These are phyloP conservation scores for Domatiomyces globalis DNA, from an alignment of 2,329 filamentous ascomycete species.

Conservation along the genomic window DNA sequence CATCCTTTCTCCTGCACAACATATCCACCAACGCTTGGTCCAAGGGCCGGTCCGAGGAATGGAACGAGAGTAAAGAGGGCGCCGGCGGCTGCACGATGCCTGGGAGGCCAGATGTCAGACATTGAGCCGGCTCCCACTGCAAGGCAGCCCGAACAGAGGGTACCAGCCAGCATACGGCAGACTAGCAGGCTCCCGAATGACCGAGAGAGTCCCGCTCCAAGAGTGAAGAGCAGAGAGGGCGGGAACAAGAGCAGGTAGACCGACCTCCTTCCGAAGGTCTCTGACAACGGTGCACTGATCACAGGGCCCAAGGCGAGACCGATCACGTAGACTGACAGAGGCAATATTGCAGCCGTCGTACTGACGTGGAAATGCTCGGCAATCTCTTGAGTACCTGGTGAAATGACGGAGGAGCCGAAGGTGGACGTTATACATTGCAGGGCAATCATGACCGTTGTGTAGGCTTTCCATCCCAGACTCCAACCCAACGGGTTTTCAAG, in stretches of 20 bases:
- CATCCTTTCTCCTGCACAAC: conserved; percentile 50
- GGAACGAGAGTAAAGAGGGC: conserved; percentile 44
- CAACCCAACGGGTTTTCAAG: conserved; percentile 49
- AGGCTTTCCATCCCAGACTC: conserved; percentile 32
- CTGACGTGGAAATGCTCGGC: conserved; percentile 27
- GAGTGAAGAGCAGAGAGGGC: conserved; percentile 41
- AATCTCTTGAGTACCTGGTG: conserved; percentile 39
- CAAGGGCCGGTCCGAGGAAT: conserved; percentile 53
- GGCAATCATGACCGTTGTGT: conserved; percentile 11
- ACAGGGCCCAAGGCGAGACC: conserved; percentile 59
- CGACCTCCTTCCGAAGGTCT: conserved; percentile 53
- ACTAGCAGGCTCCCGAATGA: conserved; percentile 57
- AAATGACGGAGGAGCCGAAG: conserved; percentile 24
- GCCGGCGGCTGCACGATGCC: conserved; percentile 43
- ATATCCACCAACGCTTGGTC: conserved; percentile 56
- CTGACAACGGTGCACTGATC: conserved; percentile 59
- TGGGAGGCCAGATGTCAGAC: conserved; percentile 40
- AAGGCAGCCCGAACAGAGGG: conserved; percentile 55
- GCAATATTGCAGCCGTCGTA: conserved; percentile 34
- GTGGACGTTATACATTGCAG: conserved; percentile 16
- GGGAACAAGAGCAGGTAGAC: conserved; percentile 57
- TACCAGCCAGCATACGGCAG: conserved; percentile 60
- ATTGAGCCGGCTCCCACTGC: conserved; percentile 58
- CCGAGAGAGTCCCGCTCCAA: conserved; percentile 36
- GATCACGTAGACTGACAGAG: conserved; percentile 56